phyloP scores from a whole-genome alignment of 2,329 filamentous ascomycete species.

The Chaetomiaceae sp. region DNA sequence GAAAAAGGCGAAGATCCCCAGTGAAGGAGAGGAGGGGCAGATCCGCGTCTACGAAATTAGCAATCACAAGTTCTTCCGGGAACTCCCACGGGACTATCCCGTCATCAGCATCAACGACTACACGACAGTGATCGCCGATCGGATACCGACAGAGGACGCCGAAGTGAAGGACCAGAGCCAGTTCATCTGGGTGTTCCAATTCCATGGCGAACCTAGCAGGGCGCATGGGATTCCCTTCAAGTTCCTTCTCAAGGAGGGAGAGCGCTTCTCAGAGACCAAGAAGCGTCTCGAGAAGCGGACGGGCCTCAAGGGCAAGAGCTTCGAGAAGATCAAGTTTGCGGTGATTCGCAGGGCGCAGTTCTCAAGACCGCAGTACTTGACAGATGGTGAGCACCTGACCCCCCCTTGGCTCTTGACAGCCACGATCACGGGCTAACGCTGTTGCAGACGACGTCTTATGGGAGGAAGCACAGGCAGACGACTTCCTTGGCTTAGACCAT shows the following conservation, averaged over 20 bases:
- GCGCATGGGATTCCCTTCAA: slow-evolving; percentile 87
- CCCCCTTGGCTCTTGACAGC: background rate
- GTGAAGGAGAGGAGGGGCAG: slow-evolving; percentile 64
- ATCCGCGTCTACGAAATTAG: slow-evolving; percentile 81
- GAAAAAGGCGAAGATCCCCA: slow-evolving; percentile 74
- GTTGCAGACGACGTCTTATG: slow-evolving; percentile 55
- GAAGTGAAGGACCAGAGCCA: slow-evolving; percentile 50
- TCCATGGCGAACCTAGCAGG: slow-evolving; percentile 82
- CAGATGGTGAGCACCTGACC: slow-evolving; percentile 74
- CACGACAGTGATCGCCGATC: slow-evolving; percentile 74
- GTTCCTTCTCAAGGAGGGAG: slow-evolving; percentile 80
- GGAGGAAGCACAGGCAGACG: slow-evolving; percentile 52
- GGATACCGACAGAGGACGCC: slow-evolving; percentile 68
- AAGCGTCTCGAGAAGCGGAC: slow-evolving; percentile 90
- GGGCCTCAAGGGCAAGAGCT: slow-evolving; percentile 93
- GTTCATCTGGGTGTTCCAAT: slow-evolving; percentile 81
- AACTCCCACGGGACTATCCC: slow-evolving; percentile 63
- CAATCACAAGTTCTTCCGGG: slow-evolving; percentile 77
- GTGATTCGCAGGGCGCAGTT: slow-evolving; percentile 68
- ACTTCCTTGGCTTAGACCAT: slow-evolving; percentile 63
- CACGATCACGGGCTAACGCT: slow-evolving; percentile 24
- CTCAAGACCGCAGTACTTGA: slow-evolving; percentile 74
- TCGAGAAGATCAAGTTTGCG: slow-evolving; percentile 98
- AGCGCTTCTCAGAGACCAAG: slow-evolving; percentile 86
- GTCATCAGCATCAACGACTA: slow-evolving; percentile 87